A percentile compares a stretch with the other conserved stretches of the same genome.
phyloP scores from a whole-genome alignment of 768 basidiomycete species.

The Candolleomyces eurysporus region DNA sequence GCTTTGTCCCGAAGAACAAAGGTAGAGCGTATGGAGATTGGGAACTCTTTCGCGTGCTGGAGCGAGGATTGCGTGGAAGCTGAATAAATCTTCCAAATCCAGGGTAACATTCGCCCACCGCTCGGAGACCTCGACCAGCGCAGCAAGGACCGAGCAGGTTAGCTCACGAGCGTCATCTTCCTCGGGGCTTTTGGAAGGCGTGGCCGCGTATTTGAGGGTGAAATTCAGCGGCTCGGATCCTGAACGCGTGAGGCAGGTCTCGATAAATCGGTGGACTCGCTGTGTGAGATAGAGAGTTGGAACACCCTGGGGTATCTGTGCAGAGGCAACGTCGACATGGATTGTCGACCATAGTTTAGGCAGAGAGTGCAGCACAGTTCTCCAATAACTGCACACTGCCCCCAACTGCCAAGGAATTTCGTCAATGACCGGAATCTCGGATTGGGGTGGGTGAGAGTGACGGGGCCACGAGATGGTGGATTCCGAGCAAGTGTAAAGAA shows the following conservation, averaged over 20 bases:
- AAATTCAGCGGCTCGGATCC: conserved; percentile 16
- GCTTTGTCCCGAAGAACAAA: conserved; percentile 8
- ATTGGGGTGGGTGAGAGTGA: background rate
- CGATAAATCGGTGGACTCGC: conserved; percentile 13
- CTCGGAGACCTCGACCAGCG: conserved; percentile 13
- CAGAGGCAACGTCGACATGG: conserved; percentile 13
- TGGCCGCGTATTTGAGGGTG: conserved; percentile 10
- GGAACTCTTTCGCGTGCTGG: conserved; percentile 12
- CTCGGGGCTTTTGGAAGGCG: background rate
- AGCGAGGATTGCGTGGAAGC: conserved; percentile 12
- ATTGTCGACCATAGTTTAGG: conserved; percentile 22
- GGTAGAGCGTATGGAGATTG: conserved; percentile 14
- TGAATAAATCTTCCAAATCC: conserved; percentile 10
- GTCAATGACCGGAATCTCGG: background rate
- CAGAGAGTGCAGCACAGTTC: conserved; percentile 19
- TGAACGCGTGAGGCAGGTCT: conserved; percentile 20
- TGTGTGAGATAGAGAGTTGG: background rate
- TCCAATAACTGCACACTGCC: conserved; percentile 25
- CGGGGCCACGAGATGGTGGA: conserved; percentile 15
- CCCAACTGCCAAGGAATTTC: conserved; percentile 21
- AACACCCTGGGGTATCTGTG: background rate
- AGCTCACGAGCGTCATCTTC: background rate
- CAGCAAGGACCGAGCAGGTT: conserved; percentile 8
- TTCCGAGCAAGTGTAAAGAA: conserved; percentile 14
- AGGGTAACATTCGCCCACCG: conserved; percentile 21